phyloP scores from a whole-genome alignment of 2,329 filamentous ascomycete genomes.

The Lizonia empirigonia region DNA sequence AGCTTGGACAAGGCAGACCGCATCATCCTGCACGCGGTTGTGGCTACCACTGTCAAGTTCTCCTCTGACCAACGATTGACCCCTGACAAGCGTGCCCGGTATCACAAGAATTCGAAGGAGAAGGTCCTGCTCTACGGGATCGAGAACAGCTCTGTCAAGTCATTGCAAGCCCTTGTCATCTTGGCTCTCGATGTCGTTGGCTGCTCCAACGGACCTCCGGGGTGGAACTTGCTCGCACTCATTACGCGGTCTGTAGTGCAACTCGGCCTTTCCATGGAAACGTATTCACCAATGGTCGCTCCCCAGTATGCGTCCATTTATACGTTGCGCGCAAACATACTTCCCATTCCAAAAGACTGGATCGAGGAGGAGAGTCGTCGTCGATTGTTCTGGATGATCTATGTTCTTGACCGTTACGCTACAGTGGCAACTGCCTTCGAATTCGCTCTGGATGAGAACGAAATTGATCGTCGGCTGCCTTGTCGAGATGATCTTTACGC shows the following conservation, averaged over 20 bases:
- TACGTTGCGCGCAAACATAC: constrained; percentile 80
- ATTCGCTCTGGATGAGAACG: constrained; percentile 85
- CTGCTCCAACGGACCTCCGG: constrained; percentile 85
- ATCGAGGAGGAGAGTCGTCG: constrained; percentile 88
- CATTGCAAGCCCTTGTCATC: constrained; percentile 85
- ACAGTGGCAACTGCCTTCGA: constrained; percentile 92
- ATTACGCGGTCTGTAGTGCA: constrained; percentile 90
- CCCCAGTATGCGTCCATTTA: constrained; percentile 86
- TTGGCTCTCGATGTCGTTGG: constrained; percentile 84
- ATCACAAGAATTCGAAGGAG: constrained; percentile 81
- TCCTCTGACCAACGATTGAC: constrained; percentile 78
- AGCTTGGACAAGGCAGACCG: constrained; percentile 80
- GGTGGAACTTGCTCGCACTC: constrained; percentile 88
- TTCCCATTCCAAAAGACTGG: constrained; percentile 82
- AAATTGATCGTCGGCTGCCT: constrained; percentile 84
- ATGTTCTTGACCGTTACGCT: constrained; percentile 85
- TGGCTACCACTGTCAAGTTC: constrained; percentile 84
- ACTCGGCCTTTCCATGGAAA: constrained; percentile 82
- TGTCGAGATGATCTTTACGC: constrained; percentile 87
- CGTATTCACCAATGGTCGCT: constrained; percentile 76
- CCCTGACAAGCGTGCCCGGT: constrained; percentile 72
- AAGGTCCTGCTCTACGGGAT: constrained; percentile 86
- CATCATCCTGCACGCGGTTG: constrained; percentile 84
- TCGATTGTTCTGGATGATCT: constrained; percentile 92
- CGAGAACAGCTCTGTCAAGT: constrained; percentile 87